Percentiles rank a stretch among this genome's conserved stretches.
These are phyloP conservation scores for Lichtheimia ornata DNA, from an alignment of 371 early-diverging fungal genomes.

Conservation along the genomic window DNA sequence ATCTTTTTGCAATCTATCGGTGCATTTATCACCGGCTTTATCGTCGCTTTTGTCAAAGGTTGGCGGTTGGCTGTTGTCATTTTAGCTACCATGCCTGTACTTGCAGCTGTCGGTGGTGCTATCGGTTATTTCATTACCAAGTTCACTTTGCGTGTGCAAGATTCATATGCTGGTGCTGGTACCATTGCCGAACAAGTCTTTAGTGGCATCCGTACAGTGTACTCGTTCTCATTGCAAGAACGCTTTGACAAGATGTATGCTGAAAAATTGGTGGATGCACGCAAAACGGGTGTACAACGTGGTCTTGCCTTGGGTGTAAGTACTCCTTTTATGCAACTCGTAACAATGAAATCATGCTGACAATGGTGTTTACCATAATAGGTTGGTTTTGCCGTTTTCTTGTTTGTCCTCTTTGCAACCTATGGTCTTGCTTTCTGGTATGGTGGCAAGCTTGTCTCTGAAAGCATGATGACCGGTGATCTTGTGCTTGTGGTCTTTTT, in stretches of 20 bases:
- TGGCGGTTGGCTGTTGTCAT: constrained; percentile 85
- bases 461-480: constrained; percentile 43
- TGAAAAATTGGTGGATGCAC: constrained; percentile 51
- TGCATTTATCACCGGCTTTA: constrained; percentile 75
- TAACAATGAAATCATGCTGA: no score
- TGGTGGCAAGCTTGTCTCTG: constrained; percentile 59
- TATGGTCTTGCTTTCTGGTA: constrained; percentile 83
- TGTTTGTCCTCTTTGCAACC: constrained; percentile 62
- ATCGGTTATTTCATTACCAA: constrained; percentile 62
- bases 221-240: constrained; percentile 79
- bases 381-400: constrained; percentile 58
- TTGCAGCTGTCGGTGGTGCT: constrained; percentile 39
- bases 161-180: constrained; percentile 76
- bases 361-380: no score
- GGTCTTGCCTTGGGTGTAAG: constrained; percentile 40
- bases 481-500: constrained; percentile 65
- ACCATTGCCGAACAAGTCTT: constrained; percentile 85
- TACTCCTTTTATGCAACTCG: neutral
- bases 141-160: constrained; percentile 34
- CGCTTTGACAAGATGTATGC: constrained; percentile 68
- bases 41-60: constrained; percentile 75
- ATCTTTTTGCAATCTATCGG: constrained; percentile 59
- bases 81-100: constrained; percentile 56
- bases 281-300: constrained; percentile 54
- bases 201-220: constrained; percentile 83